Conservation (phyloP, 768 basidiomycete genomes). For the Lactifluus pinguis region DNA sequence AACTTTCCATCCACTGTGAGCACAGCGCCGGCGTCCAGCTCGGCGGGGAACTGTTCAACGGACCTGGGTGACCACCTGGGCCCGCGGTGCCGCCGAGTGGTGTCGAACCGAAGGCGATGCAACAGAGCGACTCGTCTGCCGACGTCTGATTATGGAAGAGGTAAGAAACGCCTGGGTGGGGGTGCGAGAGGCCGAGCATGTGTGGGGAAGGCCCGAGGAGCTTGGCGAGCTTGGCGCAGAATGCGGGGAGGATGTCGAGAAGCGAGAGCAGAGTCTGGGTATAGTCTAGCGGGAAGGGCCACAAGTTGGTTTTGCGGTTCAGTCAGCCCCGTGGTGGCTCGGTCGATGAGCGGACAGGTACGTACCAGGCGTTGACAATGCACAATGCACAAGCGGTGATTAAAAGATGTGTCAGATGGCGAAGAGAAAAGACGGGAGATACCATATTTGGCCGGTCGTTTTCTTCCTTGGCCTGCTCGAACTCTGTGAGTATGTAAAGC, state of each 20-base stretch:
- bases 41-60: too few relatives aligned
- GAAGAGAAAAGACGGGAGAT: constrained; percentile 12
- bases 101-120: too few relatives aligned
- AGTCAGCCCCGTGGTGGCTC: neutral
- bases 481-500: constrained; percentile 31
- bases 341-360: constrained; percentile 13
- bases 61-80: too few relatives aligned
- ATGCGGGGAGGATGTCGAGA: constrained; percentile 51
- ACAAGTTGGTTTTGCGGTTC: neutral
- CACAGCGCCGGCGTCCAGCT: too few relatives aligned
- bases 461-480: constrained; percentile 56
- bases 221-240: constrained; percentile 44
- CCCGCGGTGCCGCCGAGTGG: too few relatives aligned
- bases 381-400: neutral
- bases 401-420: constrained; percentile 6
- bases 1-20: too few relatives aligned
- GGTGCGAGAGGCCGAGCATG: constrained; percentile 22
- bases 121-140: constrained; percentile 32
- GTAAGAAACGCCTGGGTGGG: too few relatives aligned
- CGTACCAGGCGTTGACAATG: constrained; percentile 46
- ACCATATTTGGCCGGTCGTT: constrained; percentile 69
- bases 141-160: constrained; percentile 30
- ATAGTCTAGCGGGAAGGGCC: constrained; percentile 85
- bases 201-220: constrained; percentile 73
- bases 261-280: constrained; percentile 82